Percentiles rank a stretch among this genome's conserved stretches.
Conservation (phyloP, 73 alveolate genomes). For the Paramecium sexaurelia region DNA sequence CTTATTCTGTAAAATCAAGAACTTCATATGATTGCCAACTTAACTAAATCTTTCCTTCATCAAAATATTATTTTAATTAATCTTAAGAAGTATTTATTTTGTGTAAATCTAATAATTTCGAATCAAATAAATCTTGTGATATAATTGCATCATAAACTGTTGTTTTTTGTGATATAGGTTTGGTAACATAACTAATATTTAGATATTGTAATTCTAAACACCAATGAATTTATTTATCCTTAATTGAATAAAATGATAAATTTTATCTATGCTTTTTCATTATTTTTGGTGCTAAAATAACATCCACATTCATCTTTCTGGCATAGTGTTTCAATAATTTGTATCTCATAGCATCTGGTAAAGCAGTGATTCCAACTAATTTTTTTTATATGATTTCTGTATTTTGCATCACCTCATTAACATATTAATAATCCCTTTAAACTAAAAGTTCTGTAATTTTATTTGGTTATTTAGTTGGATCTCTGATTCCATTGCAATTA, state of each 20-base stretch:
- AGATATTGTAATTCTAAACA: slow-evolving; percentile 32
- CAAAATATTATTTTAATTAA: not conserved
- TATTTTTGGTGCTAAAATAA: slow-evolving; percentile 51
- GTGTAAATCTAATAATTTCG: not conserved
- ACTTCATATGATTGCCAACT: slow-evolving; percentile 19
- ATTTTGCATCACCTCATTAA: slow-evolving; percentile 17
- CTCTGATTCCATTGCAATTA: slow-evolving; percentile 28
- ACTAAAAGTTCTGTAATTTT: not conserved
- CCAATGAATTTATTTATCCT: slow-evolving; percentile 55
- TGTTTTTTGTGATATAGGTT: slow-evolving; percentile 23
- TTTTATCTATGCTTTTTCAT: slow-evolving; percentile 49
- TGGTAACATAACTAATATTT: not conserved
- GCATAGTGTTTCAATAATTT: slow-evolving; percentile 53
- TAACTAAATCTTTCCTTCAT: not conserved
- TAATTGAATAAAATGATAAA: slow-evolving; percentile 43
- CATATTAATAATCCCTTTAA: slow-evolving; percentile 8
- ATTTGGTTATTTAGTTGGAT: not conserved
- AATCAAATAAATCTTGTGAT: not conserved
- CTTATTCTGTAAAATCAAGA: slow-evolving; percentile 1
- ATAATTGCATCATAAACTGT: not conserved
- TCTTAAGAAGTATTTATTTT: not conserved
- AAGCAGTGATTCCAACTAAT: slow-evolving; percentile 37
- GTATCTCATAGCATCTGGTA: slow-evolving; percentile 59
- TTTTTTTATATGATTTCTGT: slow-evolving; percentile 34
- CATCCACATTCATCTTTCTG: slow-evolving; percentile 6